phyloP scores from a whole-genome alignment of 169 alveolate species.

The Plasmodium falciparum region DNA sequence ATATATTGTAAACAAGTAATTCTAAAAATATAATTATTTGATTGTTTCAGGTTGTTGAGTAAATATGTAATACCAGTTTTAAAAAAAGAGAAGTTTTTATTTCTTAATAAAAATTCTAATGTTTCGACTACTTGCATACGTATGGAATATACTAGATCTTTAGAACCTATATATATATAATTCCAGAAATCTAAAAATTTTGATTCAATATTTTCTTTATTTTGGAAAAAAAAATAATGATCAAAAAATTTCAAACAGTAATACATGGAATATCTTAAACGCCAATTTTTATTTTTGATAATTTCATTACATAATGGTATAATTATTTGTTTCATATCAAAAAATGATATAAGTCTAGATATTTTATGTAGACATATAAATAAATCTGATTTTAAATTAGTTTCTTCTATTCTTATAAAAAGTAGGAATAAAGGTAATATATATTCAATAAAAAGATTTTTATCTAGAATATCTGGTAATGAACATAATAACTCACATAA shows the following conservation, averaged over 20 bases:
- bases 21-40: constrained; percentile 47
- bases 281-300: constrained; percentile 71
- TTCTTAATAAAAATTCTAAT: constrained; percentile 58
- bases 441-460: constrained; percentile 73
- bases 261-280: constrained; percentile 56
- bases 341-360: constrained; percentile 64
- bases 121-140: constrained; percentile 59
- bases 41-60: constrained; percentile 65
- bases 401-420: constrained; percentile 74
- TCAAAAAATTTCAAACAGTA: constrained; percentile 72
- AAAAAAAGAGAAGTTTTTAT: constrained; percentile 46
- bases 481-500: constrained; percentile 64
- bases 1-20: constrained; percentile 74
- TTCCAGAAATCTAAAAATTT: constrained; percentile 63
- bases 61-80: constrained; percentile 52
- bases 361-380: constrained; percentile 72
- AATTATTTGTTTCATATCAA: constrained; percentile 78
- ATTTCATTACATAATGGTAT: constrained; percentile 73
- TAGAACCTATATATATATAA: constrained; percentile 60
- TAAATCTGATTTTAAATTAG: constrained; percentile 55
- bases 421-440: constrained; percentile 58
- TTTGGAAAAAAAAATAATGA: constrained; percentile 69
- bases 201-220: constrained; percentile 61
- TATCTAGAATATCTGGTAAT: constrained; percentile 74
- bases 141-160: constrained; percentile 58